phyloP scores from a whole-genome alignment of 345 rosid genomes.

The rapeseed (Brassica napus) region DNA sequence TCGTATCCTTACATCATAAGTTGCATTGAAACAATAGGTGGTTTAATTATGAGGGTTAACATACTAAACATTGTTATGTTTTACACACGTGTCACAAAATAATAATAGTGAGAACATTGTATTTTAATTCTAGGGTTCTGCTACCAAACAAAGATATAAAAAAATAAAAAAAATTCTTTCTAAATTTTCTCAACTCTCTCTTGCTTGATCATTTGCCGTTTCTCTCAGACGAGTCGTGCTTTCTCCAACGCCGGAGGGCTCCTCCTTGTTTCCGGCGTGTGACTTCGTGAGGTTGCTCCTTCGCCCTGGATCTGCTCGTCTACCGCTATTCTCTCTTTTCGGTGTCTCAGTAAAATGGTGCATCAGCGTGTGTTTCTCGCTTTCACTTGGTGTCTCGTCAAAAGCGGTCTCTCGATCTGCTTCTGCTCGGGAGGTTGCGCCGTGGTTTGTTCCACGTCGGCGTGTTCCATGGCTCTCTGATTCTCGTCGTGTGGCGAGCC shows the following conservation, averaged over 20 bases:
- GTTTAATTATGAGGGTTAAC: background rate
- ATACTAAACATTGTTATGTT: background rate
- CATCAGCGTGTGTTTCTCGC: background rate
- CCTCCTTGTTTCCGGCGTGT: background rate
- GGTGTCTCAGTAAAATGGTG: background rate
- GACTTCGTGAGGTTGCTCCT: background rate
- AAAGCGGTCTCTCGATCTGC: background rate
- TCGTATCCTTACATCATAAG: background rate
- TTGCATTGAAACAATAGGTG: background rate
- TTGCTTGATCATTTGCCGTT: no score
- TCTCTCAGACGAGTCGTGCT: no score
- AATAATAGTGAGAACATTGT: no score
- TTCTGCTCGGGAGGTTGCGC: background rate
- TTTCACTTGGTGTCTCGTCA: background rate
- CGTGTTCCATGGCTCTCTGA: background rate
- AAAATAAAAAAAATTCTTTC: no score
- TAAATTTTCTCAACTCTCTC: no score
- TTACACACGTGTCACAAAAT: background rate
- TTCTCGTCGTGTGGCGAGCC: background rate
- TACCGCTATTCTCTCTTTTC: background rate
- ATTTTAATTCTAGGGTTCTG: background rate
- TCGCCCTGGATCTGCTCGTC: background rate
- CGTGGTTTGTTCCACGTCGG: background rate
- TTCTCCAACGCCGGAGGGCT: no score
- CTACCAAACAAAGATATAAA: background rate